Percentiles rank a stretch among this genome's conserved stretches.
These are phyloP conservation scores for Sporothrix humicola DNA, from an alignment of 2,329 filamentous ascomycete genomes.

Conservation along the genomic window DNA sequence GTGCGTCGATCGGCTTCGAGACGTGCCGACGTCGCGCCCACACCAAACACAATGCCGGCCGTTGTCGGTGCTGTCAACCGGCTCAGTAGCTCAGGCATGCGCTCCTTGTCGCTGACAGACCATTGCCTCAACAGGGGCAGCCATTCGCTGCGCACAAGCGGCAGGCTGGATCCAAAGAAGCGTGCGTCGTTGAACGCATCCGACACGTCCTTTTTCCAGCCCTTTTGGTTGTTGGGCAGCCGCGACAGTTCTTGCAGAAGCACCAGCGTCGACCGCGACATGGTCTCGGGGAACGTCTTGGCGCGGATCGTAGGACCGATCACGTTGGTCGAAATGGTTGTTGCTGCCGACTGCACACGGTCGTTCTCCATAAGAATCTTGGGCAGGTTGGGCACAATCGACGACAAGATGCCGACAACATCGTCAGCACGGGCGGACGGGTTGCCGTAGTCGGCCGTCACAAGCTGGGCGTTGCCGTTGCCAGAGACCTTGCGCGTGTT, in stretches of 20 bases:
- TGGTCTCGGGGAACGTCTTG: constrained; percentile 84
- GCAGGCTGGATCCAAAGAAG: constrained; percentile 76
- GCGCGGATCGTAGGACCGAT: constrained; percentile 82
- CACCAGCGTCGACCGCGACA: constrained; percentile 72
- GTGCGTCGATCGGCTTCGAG: constrained; percentile 94
- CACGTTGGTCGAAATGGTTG: constrained; percentile 81
- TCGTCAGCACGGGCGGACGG: constrained; percentile 67
- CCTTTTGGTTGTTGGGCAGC: constrained; percentile 79
- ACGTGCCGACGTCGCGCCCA: constrained; percentile 89
- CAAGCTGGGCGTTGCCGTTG: constrained; percentile 12
- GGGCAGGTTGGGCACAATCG: constrained; percentile 78
- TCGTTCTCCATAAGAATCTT: constrained; percentile 87
- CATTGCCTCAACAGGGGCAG: constrained; percentile 83
- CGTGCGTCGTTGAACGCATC: constrained; percentile 90
- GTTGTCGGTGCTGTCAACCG: constrained; percentile 87
- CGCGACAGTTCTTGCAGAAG: constrained; percentile 79
- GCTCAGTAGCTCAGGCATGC: constrained; percentile 78
- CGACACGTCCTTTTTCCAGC: constrained; percentile 89
- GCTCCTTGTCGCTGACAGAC: constrained; percentile 84
- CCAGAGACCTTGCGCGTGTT: constrained; percentile 44
- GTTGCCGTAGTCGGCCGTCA: constrained; percentile 34
- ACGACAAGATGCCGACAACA: constrained; percentile 77
- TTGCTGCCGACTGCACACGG: constrained; percentile 76
- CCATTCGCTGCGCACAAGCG: constrained; percentile 72
- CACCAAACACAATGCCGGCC: constrained; percentile 97